Base-by-base conservation (phyloP, 306 rosid genomes). In the Corylus avellana region DNA sequence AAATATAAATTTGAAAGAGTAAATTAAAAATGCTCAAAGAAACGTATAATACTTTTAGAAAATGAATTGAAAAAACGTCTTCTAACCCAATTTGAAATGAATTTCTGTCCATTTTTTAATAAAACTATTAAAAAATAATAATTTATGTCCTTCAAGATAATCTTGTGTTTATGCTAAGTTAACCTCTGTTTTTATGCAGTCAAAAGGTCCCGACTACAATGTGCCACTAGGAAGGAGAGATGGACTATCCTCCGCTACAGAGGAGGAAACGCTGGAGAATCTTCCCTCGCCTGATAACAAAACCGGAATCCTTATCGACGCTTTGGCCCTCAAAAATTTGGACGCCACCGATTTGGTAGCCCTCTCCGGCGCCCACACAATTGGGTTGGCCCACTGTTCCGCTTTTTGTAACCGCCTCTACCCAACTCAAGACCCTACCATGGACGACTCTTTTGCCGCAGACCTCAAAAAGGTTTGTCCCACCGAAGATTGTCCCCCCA, bases 301-400 rank as follows among this genome's bases (percentile, higher is more conserved):
- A 79, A 42, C 94, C 12, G 25, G 44, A 4, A 14, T 3, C 3
- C 82, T 91, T 67, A 80, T 91, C 16, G 1, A 12, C 42, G 58
- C 72, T 0, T 85, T 92, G 0, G 91, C 89, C 6, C 83, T 77
- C 22, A 88, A 92, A 32, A 87, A 85, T 63, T 79, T 92, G 7
- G 73, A 86, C 56, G 85, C 91, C 18, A 90, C 92, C 0, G 92
- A 92, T 20, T 83, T 84, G 0, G 91, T 90, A 0, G 86, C 97
- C 66, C 97, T 92, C 70, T 92, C 92, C 0, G 97, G 97, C 1
- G 97, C 87, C 39, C 97, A 92, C 90, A 86, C 97, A 73, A 85
- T 92, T 2, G 97, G 94, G 18, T 44, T 88, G 4, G 37, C 88
- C 76, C 92, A 88, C 70, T 92, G 97, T 63, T 0, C 0, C 8